Evolutionary conservation across 495 filamentous ascomycete species (phyloP), one percentile per base, ranked within the genome.

Genomic region (Xylaria castorea): DNA sequence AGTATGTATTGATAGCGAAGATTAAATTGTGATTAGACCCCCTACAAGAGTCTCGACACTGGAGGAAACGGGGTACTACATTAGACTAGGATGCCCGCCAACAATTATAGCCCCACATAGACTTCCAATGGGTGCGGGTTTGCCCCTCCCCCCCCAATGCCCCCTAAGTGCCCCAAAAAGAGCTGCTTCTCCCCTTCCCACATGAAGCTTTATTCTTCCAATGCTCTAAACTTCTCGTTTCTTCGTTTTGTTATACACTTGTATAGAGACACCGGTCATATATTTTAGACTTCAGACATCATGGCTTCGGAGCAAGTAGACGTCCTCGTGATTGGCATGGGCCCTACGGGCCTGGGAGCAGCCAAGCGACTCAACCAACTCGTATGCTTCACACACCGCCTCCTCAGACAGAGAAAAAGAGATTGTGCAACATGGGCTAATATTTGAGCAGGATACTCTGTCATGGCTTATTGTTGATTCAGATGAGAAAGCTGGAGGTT

Each of bases 351-450:
- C 76, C 87, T 98, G 76, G 96, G 96, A 85, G 96, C 96, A 78
- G 96, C 95, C 68, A 99, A 99, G 87, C 92, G 96, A 78, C 89
- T 99, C 68, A 91, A 98, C 84, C 97, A 99, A 84, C 90, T 97
- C 74, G 96, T 98, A 87, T 73, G 92, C 76, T 38, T 27, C 44
- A 55, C 53, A 75, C 75, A 79, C 83, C 74, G 74, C 76, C 72
- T 65, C 70, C 68, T 71, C 48, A 8, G 11, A 8, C 22, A 30
- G 46, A 38, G 22, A 36, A 57, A n/a, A 30, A 22, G 76, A 78
- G 36, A 50, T n/a, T 20, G 74, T 38, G 44, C 48, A 71, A 60
- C 51, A 44, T 61, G 65, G 66, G 63, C 83, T 84, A 74, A 84
- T 75, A 20, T 61, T 36, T 27, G 50, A 11, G 22, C 78, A 97